Evolutionary conservation across 805 yeast species (phyloP).

Genomic region (Saccharomycopsis fodiens): DNA sequence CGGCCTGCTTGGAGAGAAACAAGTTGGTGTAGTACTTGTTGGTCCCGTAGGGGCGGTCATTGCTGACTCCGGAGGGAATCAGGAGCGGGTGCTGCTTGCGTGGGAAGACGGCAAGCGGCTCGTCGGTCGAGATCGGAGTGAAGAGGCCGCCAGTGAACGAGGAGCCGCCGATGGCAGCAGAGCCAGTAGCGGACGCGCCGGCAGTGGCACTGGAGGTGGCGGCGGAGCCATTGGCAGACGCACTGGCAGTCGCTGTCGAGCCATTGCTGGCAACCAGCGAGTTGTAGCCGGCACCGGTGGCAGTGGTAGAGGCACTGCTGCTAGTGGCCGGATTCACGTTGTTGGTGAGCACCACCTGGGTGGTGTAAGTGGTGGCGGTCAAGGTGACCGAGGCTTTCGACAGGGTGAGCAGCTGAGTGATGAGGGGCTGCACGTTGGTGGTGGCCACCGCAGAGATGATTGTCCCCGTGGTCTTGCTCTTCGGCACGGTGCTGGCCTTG

Average conservation of each 20-base stretch:
- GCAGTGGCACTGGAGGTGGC: neutral
- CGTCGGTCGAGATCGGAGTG: constrained; percentile 32
- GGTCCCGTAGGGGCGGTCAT: constrained; percentile 48
- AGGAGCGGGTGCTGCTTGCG: constrained; percentile 25
- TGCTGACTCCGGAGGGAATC: constrained; percentile 21
- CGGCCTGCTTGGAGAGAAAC: constrained; percentile 55
- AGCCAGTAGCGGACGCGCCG: neutral
- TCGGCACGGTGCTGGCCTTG: constrained; percentile 8
- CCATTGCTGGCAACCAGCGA: neutral
- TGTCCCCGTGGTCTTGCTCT: constrained; percentile 7
- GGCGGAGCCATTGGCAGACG: neutral
- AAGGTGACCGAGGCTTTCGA: neutral
- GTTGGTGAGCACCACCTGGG: neutral
- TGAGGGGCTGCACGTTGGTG: constrained; percentile 9
- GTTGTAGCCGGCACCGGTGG: constrained; percentile 1
- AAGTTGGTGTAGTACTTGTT: constrained; percentile 75
- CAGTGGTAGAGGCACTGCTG: neutral
- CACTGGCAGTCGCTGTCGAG: too few species aligned
- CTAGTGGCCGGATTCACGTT: constrained; percentile 1
- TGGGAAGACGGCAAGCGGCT: constrained; percentile 38
- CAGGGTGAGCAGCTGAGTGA: constrained; percentile 2
- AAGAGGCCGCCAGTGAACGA: constrained; percentile 29
- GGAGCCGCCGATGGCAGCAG: constrained; percentile 1
- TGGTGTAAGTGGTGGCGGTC: constrained; percentile 7
- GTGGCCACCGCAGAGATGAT: constrained; percentile 4